Percentiles rank a stretch among this genome's conserved stretches.
Conservation (phyloP, 208 protist genomes). For the Chromosphaera perkinsii region DNA sequence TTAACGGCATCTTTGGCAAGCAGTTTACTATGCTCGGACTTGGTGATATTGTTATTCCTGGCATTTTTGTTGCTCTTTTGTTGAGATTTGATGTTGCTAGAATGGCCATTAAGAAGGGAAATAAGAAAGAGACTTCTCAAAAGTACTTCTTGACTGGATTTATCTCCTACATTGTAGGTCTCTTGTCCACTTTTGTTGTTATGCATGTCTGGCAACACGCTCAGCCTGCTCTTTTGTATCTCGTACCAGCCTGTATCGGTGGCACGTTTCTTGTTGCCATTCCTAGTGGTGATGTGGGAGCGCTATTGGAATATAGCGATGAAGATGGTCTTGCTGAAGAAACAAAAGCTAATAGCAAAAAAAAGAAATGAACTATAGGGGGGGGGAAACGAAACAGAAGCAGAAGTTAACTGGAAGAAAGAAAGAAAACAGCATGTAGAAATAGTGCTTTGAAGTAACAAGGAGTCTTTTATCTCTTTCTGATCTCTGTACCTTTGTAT, state of each 20-base stretch:
- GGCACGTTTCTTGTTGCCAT: slow-evolving; percentile 37
- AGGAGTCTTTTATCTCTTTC: too few relatives aligned
- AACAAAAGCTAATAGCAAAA: too few relatives aligned
- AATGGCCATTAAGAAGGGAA: slow-evolving; percentile 47
- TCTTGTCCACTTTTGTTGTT: slow-evolving; percentile 82
- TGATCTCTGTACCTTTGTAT: too few relatives aligned
- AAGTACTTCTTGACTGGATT: slow-evolving; percentile 75
- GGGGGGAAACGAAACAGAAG: too few relatives aligned
- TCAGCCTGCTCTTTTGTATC: slow-evolving; percentile 67
- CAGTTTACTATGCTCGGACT: slow-evolving; percentile 84
- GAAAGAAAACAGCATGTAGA: too few relatives aligned
- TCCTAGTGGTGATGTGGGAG: slow-evolving; percentile 43
- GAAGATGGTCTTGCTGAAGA: too few relatives aligned
- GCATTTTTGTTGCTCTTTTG: slow-evolving; percentile 82
- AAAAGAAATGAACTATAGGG: too few relatives aligned
- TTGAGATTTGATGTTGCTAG: slow-evolving; percentile 74
- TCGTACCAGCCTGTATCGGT: slow-evolving; percentile 57
- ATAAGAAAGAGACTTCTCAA: slow-evolving; percentile 41
- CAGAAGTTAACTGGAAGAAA: too few relatives aligned
- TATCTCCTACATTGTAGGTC: slow-evolving; percentile 74
- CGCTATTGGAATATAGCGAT: slow-evolving; percentile 44
- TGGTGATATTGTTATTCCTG: slow-evolving; percentile 91
- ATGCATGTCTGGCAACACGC: slow-evolving; percentile 87
- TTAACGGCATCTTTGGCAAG: slow-evolving; percentile 48
- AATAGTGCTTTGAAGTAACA: too few relatives aligned